Conservation (phyloP, 768 basidiomycete genomes). For the Serendipita vermifera region DNA sequence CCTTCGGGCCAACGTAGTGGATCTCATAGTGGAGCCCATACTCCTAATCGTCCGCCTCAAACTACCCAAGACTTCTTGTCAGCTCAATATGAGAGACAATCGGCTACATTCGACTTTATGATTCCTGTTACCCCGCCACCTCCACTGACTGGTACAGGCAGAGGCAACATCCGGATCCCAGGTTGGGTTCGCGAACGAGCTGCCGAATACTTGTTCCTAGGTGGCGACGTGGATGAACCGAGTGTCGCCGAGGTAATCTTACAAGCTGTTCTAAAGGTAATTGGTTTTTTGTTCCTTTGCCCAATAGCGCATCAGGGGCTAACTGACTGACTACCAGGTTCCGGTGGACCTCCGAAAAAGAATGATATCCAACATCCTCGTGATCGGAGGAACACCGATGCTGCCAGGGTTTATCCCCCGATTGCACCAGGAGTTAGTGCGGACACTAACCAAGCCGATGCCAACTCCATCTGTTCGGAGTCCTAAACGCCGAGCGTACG, state of each 20-base stretch:
- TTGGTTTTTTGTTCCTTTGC: not conserved
- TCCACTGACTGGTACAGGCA: slow-evolving; percentile 49
- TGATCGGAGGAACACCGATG: slow-evolving; percentile 83
- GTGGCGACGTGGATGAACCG: slow-evolving; percentile 76
- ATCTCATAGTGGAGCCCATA: not conserved
- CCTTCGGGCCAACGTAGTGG: not conserved
- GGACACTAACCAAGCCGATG: slow-evolving; percentile 37
- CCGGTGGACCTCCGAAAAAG: slow-evolving; percentile 83
- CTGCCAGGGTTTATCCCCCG: slow-evolving; percentile 87
- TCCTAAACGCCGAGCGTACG: slow-evolving; percentile 40
- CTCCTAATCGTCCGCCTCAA: not conserved
- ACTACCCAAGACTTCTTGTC: not conserved
- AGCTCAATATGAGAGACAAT: slow-evolving; percentile 48
- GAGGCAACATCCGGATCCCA: slow-evolving; percentile 71
- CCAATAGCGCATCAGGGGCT: not conserved
- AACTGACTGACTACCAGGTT: slow-evolving; percentile 34
- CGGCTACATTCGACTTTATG: slow-evolving; percentile 61
- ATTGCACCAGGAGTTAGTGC: slow-evolving; percentile 64
- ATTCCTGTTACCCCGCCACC: slow-evolving; percentile 56
- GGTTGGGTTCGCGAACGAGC: slow-evolving; percentile 93
- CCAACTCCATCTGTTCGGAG: slow-evolving; percentile 20
- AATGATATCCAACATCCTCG: slow-evolving; percentile 70
- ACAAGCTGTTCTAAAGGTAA: slow-evolving; percentile 66
- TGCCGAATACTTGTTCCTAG: slow-evolving; percentile 82
- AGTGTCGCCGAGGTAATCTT: slow-evolving; percentile 75